Evolutionary conservation across 176 grass and related monocot species (phyloP), one percentile per base, ranked within the genome.

Genomic region (Neostapfia colusana): DNA sequence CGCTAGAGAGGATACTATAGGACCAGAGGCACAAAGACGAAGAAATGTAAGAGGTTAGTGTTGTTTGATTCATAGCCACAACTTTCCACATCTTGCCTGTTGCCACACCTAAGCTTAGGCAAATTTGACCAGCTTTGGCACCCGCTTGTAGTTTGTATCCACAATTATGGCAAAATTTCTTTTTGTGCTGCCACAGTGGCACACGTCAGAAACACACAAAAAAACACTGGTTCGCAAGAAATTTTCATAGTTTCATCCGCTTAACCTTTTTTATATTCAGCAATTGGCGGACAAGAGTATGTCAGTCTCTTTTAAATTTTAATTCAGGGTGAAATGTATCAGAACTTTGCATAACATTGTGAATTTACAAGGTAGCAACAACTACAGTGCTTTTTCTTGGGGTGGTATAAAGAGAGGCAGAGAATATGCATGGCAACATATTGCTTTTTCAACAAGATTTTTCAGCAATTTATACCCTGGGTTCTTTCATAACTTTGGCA

Each of bases 401-500:
- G 26, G 43, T 41, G 7, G 48, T 69, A 69, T 60, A 61, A 24
- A 69, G 20, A 10, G 50, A 63, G 10, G 36, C 39, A 70, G 60
- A 63, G 11, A 78, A 23, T 61, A 40, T 39, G 55, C 27, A 68
- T 57, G 20, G 46, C 21, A 80, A 60, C 4, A 9, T 73, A 9
- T 75, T 62, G 27, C 31, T 36, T 68, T 79, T 40, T 61, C 63
- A 75, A 13, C 28, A 12, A 15, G 62, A 31, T 7, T 37, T 40
- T 68, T 57, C 67, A 78, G 51, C 12, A 28, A 81, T 75, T 23
- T 82, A n/a, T 46, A 60, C 11, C 15, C 14, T 46, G 26, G 63
- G 10, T 72, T 66, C n/a, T 72, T 35, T 34, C 40, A 67, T 23
- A 58, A 59, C 26, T 36, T n/a, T 20, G 46, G 40, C 10, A 81